Evolutionary conservation across 495 filamentous ascomycete genomes (phyloP).

Genomic region (Penicillium atrosanguineum): DNA sequence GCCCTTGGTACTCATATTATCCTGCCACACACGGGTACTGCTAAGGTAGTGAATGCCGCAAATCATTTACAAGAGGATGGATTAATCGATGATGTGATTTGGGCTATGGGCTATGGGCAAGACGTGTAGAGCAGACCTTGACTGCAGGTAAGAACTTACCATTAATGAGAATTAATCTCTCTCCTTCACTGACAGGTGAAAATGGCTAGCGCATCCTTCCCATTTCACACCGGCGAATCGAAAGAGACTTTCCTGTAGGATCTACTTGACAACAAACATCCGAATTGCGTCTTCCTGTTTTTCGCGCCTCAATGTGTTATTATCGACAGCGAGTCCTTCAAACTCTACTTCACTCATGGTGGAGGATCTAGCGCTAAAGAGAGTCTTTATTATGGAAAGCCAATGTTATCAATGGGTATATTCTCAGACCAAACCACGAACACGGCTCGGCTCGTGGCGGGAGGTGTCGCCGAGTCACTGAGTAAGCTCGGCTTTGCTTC

Average conservation of each 20-base stretch:
- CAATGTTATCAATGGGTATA: slow-evolving; percentile 30
- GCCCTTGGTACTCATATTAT: slow-evolving; percentile 40
- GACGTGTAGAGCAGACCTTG: no score
- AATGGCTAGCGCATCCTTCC: no score
- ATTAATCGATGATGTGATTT: no score
- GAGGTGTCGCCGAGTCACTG: slow-evolving; percentile 27
- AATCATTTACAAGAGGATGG: no score
- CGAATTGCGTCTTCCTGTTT: slow-evolving; percentile 6
- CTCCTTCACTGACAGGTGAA: no score
- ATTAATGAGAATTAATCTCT: no score
- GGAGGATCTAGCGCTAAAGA: slow-evolving; percentile 37
- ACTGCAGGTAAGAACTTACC: no score
- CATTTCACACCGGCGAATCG: no score
- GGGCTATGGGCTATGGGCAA: no score
- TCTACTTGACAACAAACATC: slow-evolving; percentile 21
- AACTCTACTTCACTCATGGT: no score
- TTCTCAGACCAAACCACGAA: slow-evolving; percentile 39
- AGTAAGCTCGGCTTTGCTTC: neutral
- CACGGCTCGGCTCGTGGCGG: slow-evolving; percentile 26
- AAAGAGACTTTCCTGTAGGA: slow-evolving; percentile 7
- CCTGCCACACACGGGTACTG: slow-evolving; percentile 14
- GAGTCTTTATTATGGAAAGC: slow-evolving; percentile 32
- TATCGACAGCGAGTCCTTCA: slow-evolving; percentile 18
- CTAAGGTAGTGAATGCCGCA: no score
- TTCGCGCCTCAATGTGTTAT: slow-evolving; percentile 8